phyloP scores from a whole-genome alignment of 345 rosid genomes.

The Acer campestre region DNA sequence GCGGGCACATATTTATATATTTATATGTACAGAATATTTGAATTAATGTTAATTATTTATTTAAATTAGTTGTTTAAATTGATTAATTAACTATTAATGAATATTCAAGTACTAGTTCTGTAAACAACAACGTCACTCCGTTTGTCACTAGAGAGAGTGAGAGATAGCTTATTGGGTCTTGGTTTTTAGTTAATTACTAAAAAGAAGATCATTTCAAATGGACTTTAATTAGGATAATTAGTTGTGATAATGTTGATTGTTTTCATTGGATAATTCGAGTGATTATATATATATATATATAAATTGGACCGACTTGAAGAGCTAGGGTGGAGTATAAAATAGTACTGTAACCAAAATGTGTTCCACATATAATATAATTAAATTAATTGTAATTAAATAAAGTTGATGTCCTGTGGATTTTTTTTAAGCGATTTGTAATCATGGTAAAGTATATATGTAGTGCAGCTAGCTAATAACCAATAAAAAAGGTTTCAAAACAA shows the following conservation, averaged over 20 bases:
- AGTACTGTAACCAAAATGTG: conserved; percentile 31
- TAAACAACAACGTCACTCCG: conserved; percentile 15
- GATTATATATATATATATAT: background rate
- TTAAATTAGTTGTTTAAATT: background rate
- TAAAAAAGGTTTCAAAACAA: background rate
- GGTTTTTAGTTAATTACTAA: background rate
- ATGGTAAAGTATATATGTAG: background rate
- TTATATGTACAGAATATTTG: background rate
- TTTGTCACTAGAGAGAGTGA: conserved; percentile 18
- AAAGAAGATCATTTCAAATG: conserved; percentile 10
- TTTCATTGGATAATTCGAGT: background rate
- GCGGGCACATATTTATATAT: background rate
- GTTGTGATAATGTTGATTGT: background rate
- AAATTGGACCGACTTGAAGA: conserved; percentile 32
- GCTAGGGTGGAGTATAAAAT: conserved; percentile 23
- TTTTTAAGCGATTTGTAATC: conserved; percentile 11
- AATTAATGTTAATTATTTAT: no score
- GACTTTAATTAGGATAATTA: conserved; percentile 13
- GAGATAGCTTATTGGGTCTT: conserved; percentile 14
- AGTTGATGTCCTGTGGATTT: background rate
- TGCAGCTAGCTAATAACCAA: background rate
- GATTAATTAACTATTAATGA: background rate
- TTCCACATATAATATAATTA: conserved; percentile 15
- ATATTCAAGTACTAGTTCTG: background rate
- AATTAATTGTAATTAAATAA: background rate